These are phyloP conservation scores for Cercophora samala DNA, from an alignment of 495 filamentous ascomycete genomes.

Conservation along the genomic window DNA sequence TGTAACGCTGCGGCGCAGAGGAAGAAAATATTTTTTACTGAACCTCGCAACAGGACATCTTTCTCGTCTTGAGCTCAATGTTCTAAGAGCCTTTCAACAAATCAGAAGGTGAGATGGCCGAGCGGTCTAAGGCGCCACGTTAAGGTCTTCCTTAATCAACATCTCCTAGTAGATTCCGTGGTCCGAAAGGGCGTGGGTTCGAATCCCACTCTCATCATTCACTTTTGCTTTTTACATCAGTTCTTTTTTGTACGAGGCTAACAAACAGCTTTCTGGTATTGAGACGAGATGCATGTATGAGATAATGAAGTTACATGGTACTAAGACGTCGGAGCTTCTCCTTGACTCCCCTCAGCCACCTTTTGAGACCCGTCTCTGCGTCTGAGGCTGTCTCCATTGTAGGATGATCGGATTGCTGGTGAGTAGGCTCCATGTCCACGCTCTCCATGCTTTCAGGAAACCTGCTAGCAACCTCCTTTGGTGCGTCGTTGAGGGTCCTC, in stretches of 20 bases:
- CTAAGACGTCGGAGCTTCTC: not conserved
- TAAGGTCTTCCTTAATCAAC: conserved; percentile 8
- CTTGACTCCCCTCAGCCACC: not conserved
- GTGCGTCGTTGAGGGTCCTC: too few species aligned
- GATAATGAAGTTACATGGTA: not conserved
- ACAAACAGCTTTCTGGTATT: too few species aligned
- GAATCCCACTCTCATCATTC: conserved; percentile 39
- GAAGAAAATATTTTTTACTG: not conserved
- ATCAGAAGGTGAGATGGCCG: conserved; percentile 5
- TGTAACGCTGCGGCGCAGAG: not conserved
- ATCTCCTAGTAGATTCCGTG: conserved; percentile 25
- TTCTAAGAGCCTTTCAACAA: not conserved
- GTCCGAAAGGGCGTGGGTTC: conserved; percentile 41
- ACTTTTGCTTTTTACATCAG: not conserved
- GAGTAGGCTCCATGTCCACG: too few species aligned
- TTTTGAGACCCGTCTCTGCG: too few species aligned
- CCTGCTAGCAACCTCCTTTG: too few species aligned
- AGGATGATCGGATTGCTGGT: too few species aligned
- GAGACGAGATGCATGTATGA: too few species aligned
- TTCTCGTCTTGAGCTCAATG: not conserved
- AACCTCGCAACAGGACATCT: not conserved
- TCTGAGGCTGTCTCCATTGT: too few species aligned
- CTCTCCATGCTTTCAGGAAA: too few species aligned
- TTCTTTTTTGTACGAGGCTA: not conserved
- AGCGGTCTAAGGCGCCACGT: conserved; percentile 15